A percentile compares a stretch with the other conserved stretches of the same genome.
Conservation (phyloP, 495 filamentous ascomycete species). For the Letharia columbiana region DNA sequence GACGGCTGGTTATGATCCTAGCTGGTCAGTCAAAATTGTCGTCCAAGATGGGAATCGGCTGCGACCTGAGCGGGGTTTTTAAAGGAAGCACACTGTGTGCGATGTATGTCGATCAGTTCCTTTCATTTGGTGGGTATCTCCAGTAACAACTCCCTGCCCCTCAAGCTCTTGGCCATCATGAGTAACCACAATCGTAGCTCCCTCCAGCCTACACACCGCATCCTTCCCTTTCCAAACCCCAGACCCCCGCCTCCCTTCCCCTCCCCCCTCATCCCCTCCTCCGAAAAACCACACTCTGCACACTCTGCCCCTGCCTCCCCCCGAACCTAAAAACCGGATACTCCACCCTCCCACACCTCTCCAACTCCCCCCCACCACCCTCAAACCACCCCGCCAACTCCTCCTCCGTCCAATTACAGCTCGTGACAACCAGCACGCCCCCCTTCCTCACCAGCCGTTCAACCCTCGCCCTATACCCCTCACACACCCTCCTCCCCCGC, state of each 20-base stretch:
- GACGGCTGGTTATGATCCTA: too few relatives aligned
- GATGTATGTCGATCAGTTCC: background rate
- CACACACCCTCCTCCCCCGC: constrained; percentile 49
- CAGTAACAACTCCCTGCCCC: background rate
- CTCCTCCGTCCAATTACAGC: constrained; percentile 94
- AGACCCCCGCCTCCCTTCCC: background rate
- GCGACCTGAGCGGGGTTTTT: too few relatives aligned
- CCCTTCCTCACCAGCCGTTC: constrained; percentile 54
- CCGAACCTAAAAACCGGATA: constrained; percentile 64
- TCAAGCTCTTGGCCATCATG: too few relatives aligned
- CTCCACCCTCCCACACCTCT: constrained; percentile 55
- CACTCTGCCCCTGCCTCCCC: constrained; percentile 67
- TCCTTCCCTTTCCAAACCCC: too few relatives aligned
- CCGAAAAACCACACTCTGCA: constrained; percentile 71
- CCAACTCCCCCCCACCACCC: constrained; percentile 35
- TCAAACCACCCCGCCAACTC: constrained; percentile 75
- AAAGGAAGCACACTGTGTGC: too few relatives aligned
- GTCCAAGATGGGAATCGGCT: too few relatives aligned
- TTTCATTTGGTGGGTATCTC: background rate
- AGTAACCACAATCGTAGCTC: background rate
- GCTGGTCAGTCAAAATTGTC: background rate
- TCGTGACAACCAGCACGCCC: constrained; percentile 76
- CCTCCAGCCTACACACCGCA: background rate
- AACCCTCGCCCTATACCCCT: constrained; percentile 63
- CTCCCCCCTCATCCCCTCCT: constrained; percentile 19